A percentile compares a stretch with the other conserved stretches of the same genome.
phyloP scores from a whole-genome alignment of 2,329 filamentous ascomycete genomes.

The Elsinoe arachidis region DNA sequence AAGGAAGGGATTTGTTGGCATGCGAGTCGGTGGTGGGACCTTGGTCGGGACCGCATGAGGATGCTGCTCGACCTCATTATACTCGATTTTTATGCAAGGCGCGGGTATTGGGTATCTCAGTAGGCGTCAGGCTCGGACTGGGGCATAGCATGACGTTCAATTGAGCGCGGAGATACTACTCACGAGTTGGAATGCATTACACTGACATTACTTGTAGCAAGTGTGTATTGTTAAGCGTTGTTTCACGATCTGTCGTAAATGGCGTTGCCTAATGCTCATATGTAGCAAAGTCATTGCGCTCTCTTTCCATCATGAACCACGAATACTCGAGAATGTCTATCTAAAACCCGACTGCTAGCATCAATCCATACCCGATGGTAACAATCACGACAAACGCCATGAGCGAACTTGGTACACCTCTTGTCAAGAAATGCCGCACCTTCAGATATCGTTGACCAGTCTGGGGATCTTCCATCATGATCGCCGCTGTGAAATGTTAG shows the following conservation, averaged over 20 bases:
- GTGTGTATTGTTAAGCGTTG: too few relatives aligned
- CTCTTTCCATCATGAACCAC: too few relatives aligned
- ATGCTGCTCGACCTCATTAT: neutral
- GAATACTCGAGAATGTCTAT: conserved; percentile 13
- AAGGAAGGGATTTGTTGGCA: conserved; percentile 78
- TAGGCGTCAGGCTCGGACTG: neutral
- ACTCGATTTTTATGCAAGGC: too few relatives aligned
- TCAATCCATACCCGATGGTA: conserved; percentile 82
- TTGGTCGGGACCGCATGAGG: conserved; percentile 16
- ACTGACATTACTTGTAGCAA: neutral
- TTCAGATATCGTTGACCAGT: conserved; percentile 86
- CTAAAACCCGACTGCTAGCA: conserved; percentile 64
- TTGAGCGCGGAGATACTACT: neutral
- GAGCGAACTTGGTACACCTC: conserved; percentile 82
- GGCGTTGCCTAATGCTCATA: too few relatives aligned
- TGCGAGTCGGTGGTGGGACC: conserved; percentile 31
- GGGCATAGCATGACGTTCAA: neutral
- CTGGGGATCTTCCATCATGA: conserved; percentile 95
- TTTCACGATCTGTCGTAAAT: too few relatives aligned
- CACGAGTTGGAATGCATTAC: neutral
- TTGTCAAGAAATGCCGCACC: conserved; percentile 88
- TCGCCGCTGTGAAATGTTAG: conserved; percentile 58
- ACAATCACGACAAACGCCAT: conserved; percentile 75
- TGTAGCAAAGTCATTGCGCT: too few relatives aligned
- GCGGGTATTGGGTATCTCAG: neutral